These are phyloP conservation scores for Acidiella bohemica DNA, from an alignment of 495 filamentous ascomycete species.

Conservation along the genomic window DNA sequence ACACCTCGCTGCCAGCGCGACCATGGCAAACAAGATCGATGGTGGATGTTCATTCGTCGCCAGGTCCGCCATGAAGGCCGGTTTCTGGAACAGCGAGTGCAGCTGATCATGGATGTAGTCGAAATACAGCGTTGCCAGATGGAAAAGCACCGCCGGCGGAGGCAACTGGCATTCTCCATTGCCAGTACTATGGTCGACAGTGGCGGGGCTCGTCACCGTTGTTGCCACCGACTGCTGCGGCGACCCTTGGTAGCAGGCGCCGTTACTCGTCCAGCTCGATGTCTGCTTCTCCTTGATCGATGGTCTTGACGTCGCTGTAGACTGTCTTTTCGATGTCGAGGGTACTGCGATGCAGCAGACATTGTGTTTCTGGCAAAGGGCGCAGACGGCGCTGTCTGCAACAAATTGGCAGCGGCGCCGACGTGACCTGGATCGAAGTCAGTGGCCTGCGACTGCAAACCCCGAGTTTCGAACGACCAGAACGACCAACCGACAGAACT, in stretches of 20 bases:
- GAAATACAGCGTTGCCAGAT: background rate
- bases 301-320: background rate
- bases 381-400: background rate
- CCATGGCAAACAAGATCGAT: background rate
- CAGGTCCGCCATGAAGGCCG: constrained; percentile 1
- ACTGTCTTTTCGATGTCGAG: background rate
- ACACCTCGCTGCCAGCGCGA: background rate
- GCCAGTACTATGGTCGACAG: no score
- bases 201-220: no score
- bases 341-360: background rate
- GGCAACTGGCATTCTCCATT: no score
- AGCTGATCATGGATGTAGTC: constrained; percentile 1
- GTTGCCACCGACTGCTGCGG: no score
- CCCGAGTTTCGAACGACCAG: no score
- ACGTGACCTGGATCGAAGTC: background rate
- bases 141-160: background rate
- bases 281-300: no score
- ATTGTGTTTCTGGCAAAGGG: background rate
- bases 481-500: constrained; percentile 1
- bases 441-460: no score
- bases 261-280: no score
- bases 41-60: background rate
- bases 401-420: background rate
- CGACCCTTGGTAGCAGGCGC: no score
- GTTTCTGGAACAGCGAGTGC: background rate